Conservation (phyloP, 106 monocot genomes). For the Iris macrosiphon region DNA sequence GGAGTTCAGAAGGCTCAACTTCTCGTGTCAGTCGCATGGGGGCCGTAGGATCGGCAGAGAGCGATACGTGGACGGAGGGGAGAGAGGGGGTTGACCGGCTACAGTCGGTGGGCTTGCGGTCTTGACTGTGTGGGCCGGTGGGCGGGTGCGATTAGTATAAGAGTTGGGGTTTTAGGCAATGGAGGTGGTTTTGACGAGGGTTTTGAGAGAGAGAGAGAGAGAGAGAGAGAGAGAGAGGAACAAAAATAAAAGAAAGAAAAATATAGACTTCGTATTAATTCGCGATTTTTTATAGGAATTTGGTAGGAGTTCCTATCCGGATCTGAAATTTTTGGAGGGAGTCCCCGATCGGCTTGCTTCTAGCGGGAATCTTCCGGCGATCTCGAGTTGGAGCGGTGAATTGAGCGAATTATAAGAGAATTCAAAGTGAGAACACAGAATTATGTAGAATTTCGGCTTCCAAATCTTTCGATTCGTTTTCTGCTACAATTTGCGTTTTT, state of each 20-base stretch:
- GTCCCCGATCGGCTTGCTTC: neutral
- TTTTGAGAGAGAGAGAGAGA: slow-evolving; percentile 9
- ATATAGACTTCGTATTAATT: no score
- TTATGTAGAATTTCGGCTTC: neutral
- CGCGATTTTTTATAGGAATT: no score
- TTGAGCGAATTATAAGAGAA: no score
- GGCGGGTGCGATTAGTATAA: slow-evolving; percentile 8
- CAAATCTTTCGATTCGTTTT: neutral
- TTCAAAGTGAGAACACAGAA: neutral
- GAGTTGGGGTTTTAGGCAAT: slow-evolving; percentile 11
- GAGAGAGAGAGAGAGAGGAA: slow-evolving; percentile 2
- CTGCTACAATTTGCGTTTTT: no score
- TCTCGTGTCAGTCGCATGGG: no score
- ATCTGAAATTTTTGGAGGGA: no score
- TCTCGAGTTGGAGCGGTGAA: no score
- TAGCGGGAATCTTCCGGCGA: no score
- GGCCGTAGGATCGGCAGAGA: neutral
- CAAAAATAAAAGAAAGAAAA: neutral
- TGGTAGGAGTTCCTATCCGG: neutral
- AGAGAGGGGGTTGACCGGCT: slow-evolving; percentile 1
- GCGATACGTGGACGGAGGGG: neutral
- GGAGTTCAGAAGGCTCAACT: no score
- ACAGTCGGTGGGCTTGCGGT: neutral
- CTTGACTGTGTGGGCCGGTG: slow-evolving; percentile 18
- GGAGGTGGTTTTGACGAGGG: slow-evolving; percentile 9